A percentile compares a stretch with the other conserved stretches of the same genome.
Evolutionary conservation across 257 asterid genomes (phyloP).

Genomic region (Nicotiana tabacum): DNA sequence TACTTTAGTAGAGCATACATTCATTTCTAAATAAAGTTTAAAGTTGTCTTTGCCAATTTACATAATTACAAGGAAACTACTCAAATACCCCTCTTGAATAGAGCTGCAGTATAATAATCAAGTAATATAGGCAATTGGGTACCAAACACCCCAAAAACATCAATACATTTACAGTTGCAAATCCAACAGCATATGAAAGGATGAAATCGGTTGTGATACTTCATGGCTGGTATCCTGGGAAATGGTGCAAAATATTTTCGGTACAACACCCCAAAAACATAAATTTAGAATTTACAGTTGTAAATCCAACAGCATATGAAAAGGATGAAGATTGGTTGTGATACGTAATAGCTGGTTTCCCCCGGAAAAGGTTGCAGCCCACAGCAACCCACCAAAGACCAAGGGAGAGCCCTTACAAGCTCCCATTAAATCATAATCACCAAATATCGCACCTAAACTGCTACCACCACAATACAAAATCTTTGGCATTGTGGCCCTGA

Average conservation of each 20-base stretch:
- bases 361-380: neutral
- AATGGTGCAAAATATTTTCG: neutral
- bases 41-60: neutral
- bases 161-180: neutral
- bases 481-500: neutral
- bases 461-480: neutral
- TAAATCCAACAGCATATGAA: too few species aligned
- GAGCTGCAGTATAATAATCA: neutral
- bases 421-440: neutral
- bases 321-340: too few species aligned
- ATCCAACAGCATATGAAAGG: neutral
- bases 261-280: too few species aligned
- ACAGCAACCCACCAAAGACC: neutral
- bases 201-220: neutral
- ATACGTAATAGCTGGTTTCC: too few species aligned
- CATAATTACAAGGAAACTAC: neutral
- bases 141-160: slow-evolving; percentile 8
- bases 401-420: neutral
- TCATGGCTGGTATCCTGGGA: neutral
- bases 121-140: neutral
- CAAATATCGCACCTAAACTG: neutral
- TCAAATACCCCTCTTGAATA: neutral
- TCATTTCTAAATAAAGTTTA: neutral
- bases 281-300: too few species aligned
- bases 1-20: neutral